Base-by-base conservation (phyloP, 2,329 filamentous ascomycete species). In the Bipolaris oryzae region DNA sequence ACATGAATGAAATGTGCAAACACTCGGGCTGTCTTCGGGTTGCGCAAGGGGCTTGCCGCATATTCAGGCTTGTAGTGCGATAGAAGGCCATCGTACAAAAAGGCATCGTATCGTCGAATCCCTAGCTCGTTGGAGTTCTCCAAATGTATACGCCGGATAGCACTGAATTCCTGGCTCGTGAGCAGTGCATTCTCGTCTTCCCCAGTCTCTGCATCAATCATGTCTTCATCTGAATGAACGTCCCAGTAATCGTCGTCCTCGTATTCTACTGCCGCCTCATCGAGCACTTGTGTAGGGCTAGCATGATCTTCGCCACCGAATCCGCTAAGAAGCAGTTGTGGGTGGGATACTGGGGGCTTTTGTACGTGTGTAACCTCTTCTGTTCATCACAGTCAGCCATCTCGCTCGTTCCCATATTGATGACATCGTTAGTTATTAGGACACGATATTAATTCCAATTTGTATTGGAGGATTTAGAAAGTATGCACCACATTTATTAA, bases 1-100 rank as follows among this genome's bases (percentile, higher is more conserved):
- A 95, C 89, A 64, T 92, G 89, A 44, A 98, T 87, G 74, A 97
- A 98, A 76, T 98, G 92, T 74, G 89, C 89, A 74, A 98, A 98
- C 6, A 96, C 87, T 28, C 88, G 85, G 13, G 91, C 89, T 10
- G 91, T 94, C 61, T 89, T 88, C 2, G 87, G 84, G 62, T 97
- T 92, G 64, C 88, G 90, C 25, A 97, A 79, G 31, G 95, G 93
- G 37, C 79, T 83, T 9, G 81, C 81, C 48, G 77, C 77, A 62
- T 77, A 72, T 62, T 83, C 80, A 2, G 79, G 73, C 34, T 73
- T 74, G 58, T 83, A 83, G 4, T 72, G 67, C 25, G 78, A 76
- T 52, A 83, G 65, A 33, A 80, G 77, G 5, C 79, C 80, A 10
- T 76, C 73, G 54, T 78, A 79, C n/a, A 82, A 68, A 60, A 81